A percentile compares a stretch with the other conserved stretches of the same genome.
These are phyloP conservation scores for Podila horticola DNA, from an alignment of 192 early-diverging fungal species.

Conservation along the genomic window DNA sequence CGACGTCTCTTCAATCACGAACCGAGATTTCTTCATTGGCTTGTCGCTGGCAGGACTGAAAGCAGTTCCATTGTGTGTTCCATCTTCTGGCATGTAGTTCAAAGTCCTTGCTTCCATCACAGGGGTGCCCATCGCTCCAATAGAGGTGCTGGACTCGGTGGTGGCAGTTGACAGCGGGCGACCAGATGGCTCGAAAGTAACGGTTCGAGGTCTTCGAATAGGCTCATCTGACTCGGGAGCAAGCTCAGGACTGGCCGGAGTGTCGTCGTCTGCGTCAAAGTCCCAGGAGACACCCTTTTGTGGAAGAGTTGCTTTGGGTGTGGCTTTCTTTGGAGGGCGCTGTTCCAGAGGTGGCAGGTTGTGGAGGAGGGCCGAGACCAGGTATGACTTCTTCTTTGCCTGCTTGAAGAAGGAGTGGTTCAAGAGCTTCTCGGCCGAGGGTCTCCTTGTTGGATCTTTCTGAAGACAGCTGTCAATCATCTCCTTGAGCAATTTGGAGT, in stretches of 20 bases:
- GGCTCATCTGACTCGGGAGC: conserved; percentile 11
- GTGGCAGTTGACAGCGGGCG: conserved; percentile 20
- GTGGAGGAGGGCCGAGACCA: conserved; percentile 65
- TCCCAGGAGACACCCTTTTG: conserved; percentile 75
- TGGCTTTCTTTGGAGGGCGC: conserved; percentile 67
- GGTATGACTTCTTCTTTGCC: conserved; percentile 74
- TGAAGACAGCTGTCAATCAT: conserved; percentile 86
- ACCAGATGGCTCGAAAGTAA: conserved; percentile 13
- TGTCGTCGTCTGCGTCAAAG: conserved; percentile 61
- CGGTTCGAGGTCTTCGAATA: conserved; percentile 3
- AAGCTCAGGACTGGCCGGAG: neutral
- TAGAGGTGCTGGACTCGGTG: conserved; percentile 18
- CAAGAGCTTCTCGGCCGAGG: conserved; percentile 80
- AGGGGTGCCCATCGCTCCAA: neutral
- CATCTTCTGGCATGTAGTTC: conserved; percentile 16
- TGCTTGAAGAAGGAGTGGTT: conserved; percentile 83
- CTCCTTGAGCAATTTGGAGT: conserved; percentile 82
- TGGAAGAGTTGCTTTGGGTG: conserved; percentile 54
- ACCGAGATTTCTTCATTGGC: conserved; percentile 57
- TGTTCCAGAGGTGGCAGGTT: conserved; percentile 75
- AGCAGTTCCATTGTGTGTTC: neutral
- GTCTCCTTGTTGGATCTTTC: conserved; percentile 83
- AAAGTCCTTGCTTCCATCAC: conserved; percentile 4
- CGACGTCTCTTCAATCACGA: conserved; percentile 48
- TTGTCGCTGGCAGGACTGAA: conserved; percentile 22